Evolutionary conservation across 768 basidiomycete species (phyloP).

Genomic region (Amanita subjunquillea): DNA sequence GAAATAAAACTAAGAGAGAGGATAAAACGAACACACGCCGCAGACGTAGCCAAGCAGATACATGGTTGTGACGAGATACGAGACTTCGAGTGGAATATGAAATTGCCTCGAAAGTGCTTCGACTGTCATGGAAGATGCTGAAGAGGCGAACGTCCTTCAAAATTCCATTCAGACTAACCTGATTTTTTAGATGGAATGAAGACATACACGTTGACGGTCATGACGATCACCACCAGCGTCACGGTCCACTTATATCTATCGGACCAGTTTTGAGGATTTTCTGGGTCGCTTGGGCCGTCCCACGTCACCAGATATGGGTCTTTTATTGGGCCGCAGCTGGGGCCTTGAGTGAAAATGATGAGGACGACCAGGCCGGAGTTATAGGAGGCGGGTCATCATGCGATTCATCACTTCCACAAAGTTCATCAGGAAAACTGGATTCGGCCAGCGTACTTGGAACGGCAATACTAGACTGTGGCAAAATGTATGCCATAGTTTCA

Average conservation of each 20-base stretch:
- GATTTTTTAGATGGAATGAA: neutral
- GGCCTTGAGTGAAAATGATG: too few relatives aligned
- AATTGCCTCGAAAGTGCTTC: conserved; percentile 27
- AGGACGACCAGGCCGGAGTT: neutral
- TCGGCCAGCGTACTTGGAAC: too few relatives aligned
- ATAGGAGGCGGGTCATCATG: conserved; percentile 15
- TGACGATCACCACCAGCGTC: conserved; percentile 31
- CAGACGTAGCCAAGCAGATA: conserved; percentile 44
- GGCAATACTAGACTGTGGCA: too few relatives aligned
- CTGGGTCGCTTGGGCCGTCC: conserved; percentile 45
- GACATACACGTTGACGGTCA: conserved; percentile 49
- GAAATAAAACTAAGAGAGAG: neutral
- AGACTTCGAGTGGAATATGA: conserved; percentile 27
- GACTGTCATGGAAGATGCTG: conserved; percentile 37
- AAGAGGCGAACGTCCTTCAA: conserved; percentile 48
- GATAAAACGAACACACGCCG: conserved; percentile 23
- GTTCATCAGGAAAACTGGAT: too few relatives aligned
- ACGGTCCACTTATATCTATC: conserved; percentile 34
- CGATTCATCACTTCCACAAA: conserved; percentile 12
- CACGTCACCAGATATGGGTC: conserved; percentile 22
- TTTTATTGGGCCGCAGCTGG: neutral
- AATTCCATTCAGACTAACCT: neutral
- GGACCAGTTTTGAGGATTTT: conserved; percentile 49
- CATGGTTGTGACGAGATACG: conserved; percentile 36
- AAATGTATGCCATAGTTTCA: too few relatives aligned